Base-by-base conservation (phyloP, 2,329 filamentous ascomycete genomes). In the Talaromyces sp. region DNA sequence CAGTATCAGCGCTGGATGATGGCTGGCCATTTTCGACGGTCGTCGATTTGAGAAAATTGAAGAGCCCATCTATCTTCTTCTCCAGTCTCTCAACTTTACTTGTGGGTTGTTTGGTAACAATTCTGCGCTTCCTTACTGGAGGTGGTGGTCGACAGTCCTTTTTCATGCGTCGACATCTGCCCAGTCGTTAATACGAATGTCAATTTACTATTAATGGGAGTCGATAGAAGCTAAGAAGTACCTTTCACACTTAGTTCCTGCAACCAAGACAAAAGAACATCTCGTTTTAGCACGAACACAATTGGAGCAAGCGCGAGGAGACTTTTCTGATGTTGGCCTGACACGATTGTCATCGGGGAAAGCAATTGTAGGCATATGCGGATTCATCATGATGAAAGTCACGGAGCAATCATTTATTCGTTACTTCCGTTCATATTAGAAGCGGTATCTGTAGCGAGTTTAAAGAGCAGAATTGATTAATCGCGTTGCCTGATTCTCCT, bases 51-150 rank as follows among this genome's bases (percentile, higher is more conserved):
- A 62, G 60, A 16, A 62, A 43, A 45, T 62, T 35, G 14, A 62
- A 24, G 11, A 62, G 47, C 7, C 35, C 60, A 14, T 56, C 47
- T 54, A 62, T 62, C 60, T 62, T 62, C 49, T 62, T 52, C 19
- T 62, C 60, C 35, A 62, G 49, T 35, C 49, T 62, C 16, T 62
- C 47, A 14, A 62, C 49, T 62, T 62, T 62, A 13, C 37, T 56
- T 33, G 47, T 47, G 24, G 14, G 19, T 14, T 45, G 49, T 24
- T 37, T 62, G 16, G 47, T 35, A 31, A 33, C 47, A 27, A 35
- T 2, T 37, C 27, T 62, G 35, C 60, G 49, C 47, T 54, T 62
- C n/a, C 37, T 19, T 52, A 52, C 35, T 33, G 47, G 16, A 62
- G 37, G 31, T 52, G 39, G 47, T 8, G 35, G 35, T 19, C 35